Conservation (phyloP, 495 filamentous ascomycete species). For the Penicillium egyptiacum region DNA sequence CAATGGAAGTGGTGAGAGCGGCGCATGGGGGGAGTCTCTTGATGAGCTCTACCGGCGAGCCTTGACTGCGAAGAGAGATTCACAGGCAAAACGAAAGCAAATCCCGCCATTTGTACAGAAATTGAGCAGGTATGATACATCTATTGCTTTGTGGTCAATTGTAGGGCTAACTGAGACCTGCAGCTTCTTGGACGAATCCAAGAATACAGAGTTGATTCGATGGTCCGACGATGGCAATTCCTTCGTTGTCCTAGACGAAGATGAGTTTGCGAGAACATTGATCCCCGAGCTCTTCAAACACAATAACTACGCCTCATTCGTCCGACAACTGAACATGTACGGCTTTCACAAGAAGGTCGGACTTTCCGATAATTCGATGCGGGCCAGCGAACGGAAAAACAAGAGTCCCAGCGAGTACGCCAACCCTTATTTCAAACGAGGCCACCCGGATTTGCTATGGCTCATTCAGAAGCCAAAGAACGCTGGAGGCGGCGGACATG, state of each 20-base stretch:
- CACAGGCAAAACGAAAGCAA: constrained; percentile 82
- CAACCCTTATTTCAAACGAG: constrained; percentile 93
- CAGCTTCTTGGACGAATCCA: constrained; percentile 89
- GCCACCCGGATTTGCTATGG: constrained; percentile 92
- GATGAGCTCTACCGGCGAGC: constrained; percentile 77
- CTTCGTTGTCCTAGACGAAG: constrained; percentile 95
- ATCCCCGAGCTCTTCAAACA: constrained; percentile 99
- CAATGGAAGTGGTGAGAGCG: constrained; percentile 37
- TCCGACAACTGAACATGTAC: constrained; percentile 98
- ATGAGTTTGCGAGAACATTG: constrained; percentile 96
- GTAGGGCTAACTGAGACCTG: constrained; percentile 23
- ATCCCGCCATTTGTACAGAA: constrained; percentile 99
- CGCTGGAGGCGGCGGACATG: constrained; percentile 38
- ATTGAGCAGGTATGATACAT: constrained; percentile 76
- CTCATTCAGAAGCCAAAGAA: constrained; percentile 96
- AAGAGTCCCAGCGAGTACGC: constrained; percentile 98
- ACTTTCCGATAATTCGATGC: constrained; percentile 95
- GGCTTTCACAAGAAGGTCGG: constrained; percentile 99
- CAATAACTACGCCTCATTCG: constrained; percentile 98
- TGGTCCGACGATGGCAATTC: constrained; percentile 97
- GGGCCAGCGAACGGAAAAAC: constrained; percentile 91
- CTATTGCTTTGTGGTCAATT: not conserved
- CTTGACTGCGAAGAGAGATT: constrained; percentile 73
- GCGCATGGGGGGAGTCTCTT: constrained; percentile 64
- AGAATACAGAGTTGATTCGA: constrained; percentile 91